Evolutionary conservation across 2,329 filamentous ascomycete genomes (phyloP).

Genomic region (Paraconiothyrium brasiliense): DNA sequence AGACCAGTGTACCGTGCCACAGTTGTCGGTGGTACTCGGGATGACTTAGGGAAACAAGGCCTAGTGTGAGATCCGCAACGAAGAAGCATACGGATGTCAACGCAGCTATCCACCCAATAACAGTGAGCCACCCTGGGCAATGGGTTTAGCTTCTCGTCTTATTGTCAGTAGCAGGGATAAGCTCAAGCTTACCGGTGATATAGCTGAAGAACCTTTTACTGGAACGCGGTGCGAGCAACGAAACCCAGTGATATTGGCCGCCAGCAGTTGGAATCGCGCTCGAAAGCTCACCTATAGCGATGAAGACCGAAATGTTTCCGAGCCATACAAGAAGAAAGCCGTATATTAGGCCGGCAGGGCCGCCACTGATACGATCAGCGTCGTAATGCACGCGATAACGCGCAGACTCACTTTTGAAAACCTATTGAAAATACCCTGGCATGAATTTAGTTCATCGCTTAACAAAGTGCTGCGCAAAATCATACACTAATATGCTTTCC

Average conservation of each 20-base stretch:
- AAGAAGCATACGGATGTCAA: conserved; percentile 50
- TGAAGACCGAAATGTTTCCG: conserved; percentile 49
- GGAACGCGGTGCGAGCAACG: conserved; percentile 53
- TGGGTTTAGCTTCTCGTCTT: conserved; percentile 19
- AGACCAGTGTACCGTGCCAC: conserved; percentile 63
- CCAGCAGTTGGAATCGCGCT: conserved; percentile 51
- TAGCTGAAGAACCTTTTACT: conserved; percentile 57
- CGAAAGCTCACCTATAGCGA: conserved; percentile 49
- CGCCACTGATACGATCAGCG: conserved; percentile 36
- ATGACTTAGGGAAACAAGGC: conserved; percentile 51
- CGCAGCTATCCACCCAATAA: conserved; percentile 55
- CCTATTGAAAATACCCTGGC: conserved; percentile 45
- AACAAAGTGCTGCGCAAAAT: not conserved
- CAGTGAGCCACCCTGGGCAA: conserved; percentile 54
- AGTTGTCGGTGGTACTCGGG: conserved; percentile 47
- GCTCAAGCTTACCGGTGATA: conserved; percentile 44
- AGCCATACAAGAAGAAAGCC: conserved; percentile 50
- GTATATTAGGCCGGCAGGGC: conserved; percentile 49
- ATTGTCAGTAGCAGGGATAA: not conserved
- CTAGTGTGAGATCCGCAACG: conserved; percentile 44
- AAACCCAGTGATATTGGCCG: conserved; percentile 55
- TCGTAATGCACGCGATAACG: not conserved
- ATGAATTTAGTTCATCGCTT: conserved; percentile 3
- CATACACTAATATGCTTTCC: conserved; percentile 50
- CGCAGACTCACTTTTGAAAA: conserved; percentile 43